phyloP scores from a whole-genome alignment of 108 stramenopile genomes.

The Discostella stelligeroides region DNA sequence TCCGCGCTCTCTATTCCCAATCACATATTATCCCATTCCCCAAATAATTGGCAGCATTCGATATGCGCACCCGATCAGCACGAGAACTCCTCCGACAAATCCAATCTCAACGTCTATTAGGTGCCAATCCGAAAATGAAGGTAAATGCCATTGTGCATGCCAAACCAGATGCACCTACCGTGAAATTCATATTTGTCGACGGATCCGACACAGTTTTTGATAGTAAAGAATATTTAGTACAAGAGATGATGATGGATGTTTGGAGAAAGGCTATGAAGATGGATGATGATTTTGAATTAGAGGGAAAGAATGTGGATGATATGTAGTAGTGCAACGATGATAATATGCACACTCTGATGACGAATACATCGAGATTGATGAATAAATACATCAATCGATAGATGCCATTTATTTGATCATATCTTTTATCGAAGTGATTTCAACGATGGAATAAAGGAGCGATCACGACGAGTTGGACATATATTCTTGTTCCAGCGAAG shows the following conservation, averaged over 20 bases:
- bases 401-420: too few species aligned
- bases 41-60: conserved; percentile 57
- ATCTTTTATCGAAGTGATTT: too few species aligned
- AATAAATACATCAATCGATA: too few species aligned
- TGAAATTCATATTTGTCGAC: conserved; percentile 70
- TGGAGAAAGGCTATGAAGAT: conserved; percentile 64
- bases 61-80: conserved; percentile 69
- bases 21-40: background rate
- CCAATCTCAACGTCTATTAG: conserved; percentile 52
- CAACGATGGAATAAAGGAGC: too few species aligned
- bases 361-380: too few species aligned
- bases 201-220: conserved; percentile 65
- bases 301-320: conserved; percentile 68
- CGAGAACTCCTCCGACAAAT: conserved; percentile 78
- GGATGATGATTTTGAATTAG: conserved; percentile 63
- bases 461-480: too few species aligned
- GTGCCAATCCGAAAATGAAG: conserved; percentile 70
- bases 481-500: too few species aligned
- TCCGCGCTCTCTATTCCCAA: background rate
- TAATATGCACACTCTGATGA: too few species aligned
- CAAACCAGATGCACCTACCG: conserved; percentile 57
- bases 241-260: conserved; percentile 72
- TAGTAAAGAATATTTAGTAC: conserved; percentile 50
- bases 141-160: conserved; percentile 56
- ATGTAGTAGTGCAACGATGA: conserved; percentile 16